phyloP scores from a whole-genome alignment of 208 protist species.

The Acanthamoeba healyi region DNA sequence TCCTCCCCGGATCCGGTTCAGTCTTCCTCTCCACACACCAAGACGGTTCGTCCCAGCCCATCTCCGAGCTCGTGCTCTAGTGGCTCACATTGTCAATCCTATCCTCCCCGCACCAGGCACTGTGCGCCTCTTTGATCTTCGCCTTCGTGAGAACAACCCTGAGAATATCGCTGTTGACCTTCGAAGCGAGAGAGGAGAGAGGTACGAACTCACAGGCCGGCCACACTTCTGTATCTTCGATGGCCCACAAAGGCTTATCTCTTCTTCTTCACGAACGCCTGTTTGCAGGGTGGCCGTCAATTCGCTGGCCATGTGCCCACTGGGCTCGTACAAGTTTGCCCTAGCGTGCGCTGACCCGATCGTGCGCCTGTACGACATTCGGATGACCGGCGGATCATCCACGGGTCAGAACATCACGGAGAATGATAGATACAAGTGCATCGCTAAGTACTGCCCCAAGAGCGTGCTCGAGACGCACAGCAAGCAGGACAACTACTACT shows the following conservation, averaged over 20 bases:
- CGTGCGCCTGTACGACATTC: conserved; percentile 13
- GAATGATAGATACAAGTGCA: background rate
- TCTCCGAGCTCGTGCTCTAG: no score
- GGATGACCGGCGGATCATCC: background rate
- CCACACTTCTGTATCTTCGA: no score
- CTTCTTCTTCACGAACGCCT: no score
- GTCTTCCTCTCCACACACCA: conserved; percentile 65
- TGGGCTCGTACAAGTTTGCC: conserved; percentile 4
- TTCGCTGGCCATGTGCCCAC: conserved; percentile 25
- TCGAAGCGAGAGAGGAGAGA: background rate
- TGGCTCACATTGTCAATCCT: no score
- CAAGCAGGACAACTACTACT: background rate
- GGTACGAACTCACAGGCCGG: no score
- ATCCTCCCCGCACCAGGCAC: no score
- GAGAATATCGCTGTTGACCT: conserved; percentile 49
- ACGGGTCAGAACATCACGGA: background rate
- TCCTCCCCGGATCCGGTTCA: conserved; percentile 7
- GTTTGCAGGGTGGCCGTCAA: background rate
- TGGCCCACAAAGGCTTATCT: no score
- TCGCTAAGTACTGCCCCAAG: background rate
- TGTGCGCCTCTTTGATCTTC: conserved; percentile 60
- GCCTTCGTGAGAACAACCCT: conserved; percentile 1
- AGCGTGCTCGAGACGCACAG: background rate
- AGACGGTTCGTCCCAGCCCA: background rate
- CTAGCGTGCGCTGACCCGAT: conserved; percentile 9